Evolutionary conservation across 2,329 filamentous ascomycete genomes (phyloP).

Genomic region (Dothistroma septosporum): DNA sequence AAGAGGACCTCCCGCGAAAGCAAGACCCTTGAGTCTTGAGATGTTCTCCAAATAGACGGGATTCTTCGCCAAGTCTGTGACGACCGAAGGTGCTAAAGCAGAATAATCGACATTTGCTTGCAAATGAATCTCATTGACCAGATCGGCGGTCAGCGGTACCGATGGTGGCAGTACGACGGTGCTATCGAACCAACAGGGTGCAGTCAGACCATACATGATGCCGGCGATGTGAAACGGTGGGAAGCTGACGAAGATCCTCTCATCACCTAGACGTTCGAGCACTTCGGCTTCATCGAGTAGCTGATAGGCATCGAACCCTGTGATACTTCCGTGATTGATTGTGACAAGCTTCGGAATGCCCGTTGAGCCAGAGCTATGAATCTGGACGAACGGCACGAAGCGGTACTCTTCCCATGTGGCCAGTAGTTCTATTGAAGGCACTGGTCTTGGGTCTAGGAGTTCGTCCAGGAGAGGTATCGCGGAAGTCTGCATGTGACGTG

Average conservation of each 20-base stretch:
- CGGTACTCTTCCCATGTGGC: constrained; percentile 6
- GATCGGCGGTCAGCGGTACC: constrained; percentile 1
- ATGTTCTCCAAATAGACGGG: background rate
- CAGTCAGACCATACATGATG: background rate
- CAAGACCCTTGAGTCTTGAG: background rate
- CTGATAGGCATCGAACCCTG: constrained; percentile 6
- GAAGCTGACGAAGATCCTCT: background rate
- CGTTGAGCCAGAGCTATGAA: constrained; percentile 13
- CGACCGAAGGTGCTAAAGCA: constrained; percentile 5
- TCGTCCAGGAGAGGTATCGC: background rate
- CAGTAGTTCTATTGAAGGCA: background rate
- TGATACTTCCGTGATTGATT: constrained; percentile 2
- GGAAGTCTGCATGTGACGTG: background rate
- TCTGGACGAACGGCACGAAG: constrained; percentile 1
- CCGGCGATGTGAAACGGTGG: background rate
- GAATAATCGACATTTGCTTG: constrained; percentile 1
- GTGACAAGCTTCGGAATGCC: constrained; percentile 6
- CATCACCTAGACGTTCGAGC: background rate
- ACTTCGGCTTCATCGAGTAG: constrained; percentile 1
- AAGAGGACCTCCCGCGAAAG: background rate
- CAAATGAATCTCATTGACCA: constrained; percentile 6
- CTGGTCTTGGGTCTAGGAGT: too few species aligned
- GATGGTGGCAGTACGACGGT: constrained; percentile 3
- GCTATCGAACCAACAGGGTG: constrained; percentile 3
- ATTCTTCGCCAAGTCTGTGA: constrained; percentile 6